Evolutionary conservation across 805 yeast species (phyloP).

Genomic region (Candida michaelii): DNA sequence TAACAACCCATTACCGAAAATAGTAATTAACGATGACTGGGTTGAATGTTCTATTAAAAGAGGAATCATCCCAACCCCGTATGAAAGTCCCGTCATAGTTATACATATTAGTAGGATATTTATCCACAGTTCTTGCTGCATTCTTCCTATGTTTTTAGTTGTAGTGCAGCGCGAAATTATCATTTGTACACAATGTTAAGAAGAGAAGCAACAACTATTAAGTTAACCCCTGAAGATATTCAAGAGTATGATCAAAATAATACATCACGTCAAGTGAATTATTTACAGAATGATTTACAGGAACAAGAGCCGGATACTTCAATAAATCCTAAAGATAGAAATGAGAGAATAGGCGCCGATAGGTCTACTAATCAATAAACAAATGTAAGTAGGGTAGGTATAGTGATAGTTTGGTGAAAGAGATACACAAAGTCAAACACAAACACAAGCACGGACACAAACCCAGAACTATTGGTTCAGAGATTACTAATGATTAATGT

Average conservation of each 20-base stretch:
- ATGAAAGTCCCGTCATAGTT: slow-evolving; percentile 13
- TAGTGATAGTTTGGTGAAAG: no score
- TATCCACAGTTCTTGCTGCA: slow-evolving; percentile 8
- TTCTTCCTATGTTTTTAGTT: no score
- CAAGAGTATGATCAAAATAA: slow-evolving; percentile 44
- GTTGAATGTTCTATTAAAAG: slow-evolving; percentile 9
- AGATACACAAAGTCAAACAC: no score
- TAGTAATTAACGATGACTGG: slow-evolving; percentile 9
- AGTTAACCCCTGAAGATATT: slow-evolving; percentile 68
- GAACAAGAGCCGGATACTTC: slow-evolving; percentile 16
- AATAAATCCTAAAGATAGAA: slow-evolving; percentile 17
- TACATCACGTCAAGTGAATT: slow-evolving; percentile 7
- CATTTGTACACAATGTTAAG: slow-evolving; percentile 50
- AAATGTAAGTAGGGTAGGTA: no score
- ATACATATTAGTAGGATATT: slow-evolving; percentile 11
- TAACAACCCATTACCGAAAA: slow-evolving; percentile 14
- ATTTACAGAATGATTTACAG: slow-evolving; percentile 12
- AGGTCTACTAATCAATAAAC: slow-evolving; percentile 2
- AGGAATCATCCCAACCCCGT: slow-evolving; percentile 17
- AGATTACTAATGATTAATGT: background rate
- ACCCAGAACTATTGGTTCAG: no score
- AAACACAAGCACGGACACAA: no score
- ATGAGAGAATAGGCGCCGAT: slow-evolving; percentile 23
- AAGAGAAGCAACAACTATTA: slow-evolving; percentile 68
- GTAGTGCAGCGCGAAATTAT: background rate